Base-by-base conservation (phyloP, 257 asterid genomes). In the Solanum bulbocastanum region DNA sequence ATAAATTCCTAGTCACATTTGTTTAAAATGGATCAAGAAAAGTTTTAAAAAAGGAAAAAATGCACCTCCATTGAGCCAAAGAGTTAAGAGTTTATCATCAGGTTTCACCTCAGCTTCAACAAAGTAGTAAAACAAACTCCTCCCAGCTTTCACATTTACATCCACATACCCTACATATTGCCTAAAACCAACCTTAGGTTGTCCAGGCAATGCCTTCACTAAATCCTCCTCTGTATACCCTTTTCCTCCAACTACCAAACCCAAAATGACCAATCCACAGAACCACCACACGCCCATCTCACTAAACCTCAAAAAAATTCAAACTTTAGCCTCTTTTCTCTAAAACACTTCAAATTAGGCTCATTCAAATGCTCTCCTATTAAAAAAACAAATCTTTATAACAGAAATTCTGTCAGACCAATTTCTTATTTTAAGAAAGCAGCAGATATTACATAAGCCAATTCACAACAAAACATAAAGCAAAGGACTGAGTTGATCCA, bases 21-120 rank as follows among this genome's bases (percentile, higher is more conserved):
- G 60, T 37, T 52, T 46, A 49, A 9, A 72, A 81, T 15, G 12
- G 35, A 56, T 76, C 44, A 58, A 76, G 15, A 60, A n/a, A 33
- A 52, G 22, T 60, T 71, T 1, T 52, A 0, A 56, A 56, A 56
- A 56, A 20, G n/a, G 0, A 49, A 20, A 73, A 30, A 46, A 44
- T 81, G 2, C 58, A 96, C 98, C 99, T 94, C 99, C 98, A 94
- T 96, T 96, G 87, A 95, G 96, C 98, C 99, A 96, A 16, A 96
- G 14, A 52, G 62, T 52, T 52, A 95, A 94, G n/a, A 98, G 95
- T 84, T 93, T 95, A 40, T 85, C 92, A 90, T 89, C 88, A 88
- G 99, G 92, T 8, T 96, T 92, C 40, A 90, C 88, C 18, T 87
- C 94, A 90, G 98, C 98, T 91, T 96, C 99, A 81, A 93, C 98